A percentile compares a stretch with the other conserved stretches of the same genome.
These are phyloP conservation scores for Canavalia ensiformis DNA, from an alignment of 306 rosid species.

Conservation along the genomic window DNA sequence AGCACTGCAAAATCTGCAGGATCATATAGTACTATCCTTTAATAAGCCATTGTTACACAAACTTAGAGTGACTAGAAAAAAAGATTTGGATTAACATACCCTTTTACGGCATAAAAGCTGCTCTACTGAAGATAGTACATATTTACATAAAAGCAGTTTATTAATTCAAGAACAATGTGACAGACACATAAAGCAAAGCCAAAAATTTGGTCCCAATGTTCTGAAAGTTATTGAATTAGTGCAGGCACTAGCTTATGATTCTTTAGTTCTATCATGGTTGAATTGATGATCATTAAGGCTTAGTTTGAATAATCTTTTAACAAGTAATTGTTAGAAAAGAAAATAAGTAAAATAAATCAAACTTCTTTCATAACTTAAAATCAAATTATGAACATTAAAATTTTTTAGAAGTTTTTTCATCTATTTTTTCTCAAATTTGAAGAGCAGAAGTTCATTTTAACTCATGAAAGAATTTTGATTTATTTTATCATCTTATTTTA, in stretches of 20 bases:
- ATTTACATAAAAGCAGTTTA: constrained; percentile 31
- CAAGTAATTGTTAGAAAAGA: too few species aligned
- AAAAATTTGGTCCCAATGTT: background rate
- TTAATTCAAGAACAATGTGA: constrained; percentile 16
- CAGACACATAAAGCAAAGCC: constrained; percentile 25
- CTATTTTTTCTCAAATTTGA: too few species aligned
- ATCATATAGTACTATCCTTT: constrained; percentile 17
- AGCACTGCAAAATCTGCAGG: constrained; percentile 90
- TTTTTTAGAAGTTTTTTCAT: too few species aligned
- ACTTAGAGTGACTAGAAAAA: background rate
- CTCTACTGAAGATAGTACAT: constrained; percentile 10
- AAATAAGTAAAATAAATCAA: too few species aligned
- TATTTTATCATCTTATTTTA: too few species aligned
- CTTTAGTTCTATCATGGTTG: too few species aligned
- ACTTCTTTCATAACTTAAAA: too few species aligned
- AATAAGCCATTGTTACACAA: constrained; percentile 8
- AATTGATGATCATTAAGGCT: too few species aligned
- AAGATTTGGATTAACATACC: constrained; percentile 39
- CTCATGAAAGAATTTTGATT: too few species aligned
- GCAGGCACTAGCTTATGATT: background rate
- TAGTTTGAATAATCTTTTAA: too few species aligned
- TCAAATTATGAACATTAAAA: too few species aligned
- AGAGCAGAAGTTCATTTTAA: too few species aligned
- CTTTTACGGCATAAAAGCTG: constrained; percentile 2
- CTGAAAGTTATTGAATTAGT: background rate